phyloP scores from a whole-genome alignment of 75 land plant genomes.

The Azolla pinnata region DNA sequence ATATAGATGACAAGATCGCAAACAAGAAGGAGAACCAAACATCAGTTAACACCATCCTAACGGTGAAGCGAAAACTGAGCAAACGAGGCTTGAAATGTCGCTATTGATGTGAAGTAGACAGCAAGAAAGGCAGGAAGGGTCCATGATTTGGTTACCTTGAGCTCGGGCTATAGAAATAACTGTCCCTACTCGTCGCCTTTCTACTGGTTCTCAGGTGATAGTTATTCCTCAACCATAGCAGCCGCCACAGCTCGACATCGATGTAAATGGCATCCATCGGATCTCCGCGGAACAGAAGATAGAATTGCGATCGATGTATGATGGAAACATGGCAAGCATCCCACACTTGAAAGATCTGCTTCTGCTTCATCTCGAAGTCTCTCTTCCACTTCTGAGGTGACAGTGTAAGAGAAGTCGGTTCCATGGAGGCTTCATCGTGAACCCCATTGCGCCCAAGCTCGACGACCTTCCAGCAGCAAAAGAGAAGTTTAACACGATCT shows the following conservation, averaged over 20 bases:
- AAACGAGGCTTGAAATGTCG: no score
- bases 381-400: conserved; percentile 52
- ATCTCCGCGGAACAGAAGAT: conserved; percentile 77
- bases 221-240: conserved; percentile 71
- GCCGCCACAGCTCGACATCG: conserved; percentile 89
- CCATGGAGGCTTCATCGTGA: conserved; percentile 25
- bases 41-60: no score
- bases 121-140: no score
- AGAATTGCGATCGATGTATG: conserved; percentile 87
- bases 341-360: conserved; percentile 79
- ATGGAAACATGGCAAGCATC: conserved; percentile 85
- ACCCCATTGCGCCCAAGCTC: conserved; percentile 77
- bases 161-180: neutral
- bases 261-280: conserved; percentile 85
- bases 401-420: conserved; percentile 10
- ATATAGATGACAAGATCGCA: no score
- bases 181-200: neutral
- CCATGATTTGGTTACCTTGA: no score
- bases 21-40: no score
- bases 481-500: neutral
- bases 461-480: conserved; percentile 44
- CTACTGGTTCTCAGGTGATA: conserved; percentile 22
- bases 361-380: conserved; percentile 56
- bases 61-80: no score
- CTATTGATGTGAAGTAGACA: no score